Evolutionary conservation across 1,284 basidiomycete genomes (phyloP).

Genomic region (Hypsizygus ulmarius): DNA sequence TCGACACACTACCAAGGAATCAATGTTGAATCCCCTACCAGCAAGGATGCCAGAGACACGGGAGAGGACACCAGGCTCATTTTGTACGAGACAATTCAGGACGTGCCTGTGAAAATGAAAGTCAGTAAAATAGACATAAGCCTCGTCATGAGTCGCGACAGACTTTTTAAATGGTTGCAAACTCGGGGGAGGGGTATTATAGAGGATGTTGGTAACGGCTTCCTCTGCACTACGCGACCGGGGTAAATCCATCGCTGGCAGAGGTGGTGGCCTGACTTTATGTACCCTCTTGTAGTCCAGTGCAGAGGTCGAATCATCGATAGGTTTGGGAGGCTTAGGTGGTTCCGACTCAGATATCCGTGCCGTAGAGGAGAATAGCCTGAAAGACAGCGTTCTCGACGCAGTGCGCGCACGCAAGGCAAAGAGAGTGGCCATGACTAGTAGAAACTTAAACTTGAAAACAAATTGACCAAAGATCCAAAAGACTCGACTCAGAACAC

Average conservation of each 20-base stretch:
- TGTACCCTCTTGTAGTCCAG: conserved; percentile 89
- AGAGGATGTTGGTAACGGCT: conserved; percentile 92
- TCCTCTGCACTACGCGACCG: conserved; percentile 84
- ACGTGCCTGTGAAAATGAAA: conserved; percentile 65
- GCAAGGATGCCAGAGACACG: conserved; percentile 97
- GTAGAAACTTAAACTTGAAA: not conserved
- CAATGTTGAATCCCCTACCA: conserved; percentile 97
- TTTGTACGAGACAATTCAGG: conserved; percentile 98
- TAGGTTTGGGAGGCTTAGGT: conserved; percentile 66
- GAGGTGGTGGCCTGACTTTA: conserved; percentile 69
- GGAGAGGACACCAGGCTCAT: conserved; percentile 98
- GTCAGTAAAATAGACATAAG: conserved; percentile 5
- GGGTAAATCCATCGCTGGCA: conserved; percentile 74
- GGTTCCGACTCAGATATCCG: conserved; percentile 40
- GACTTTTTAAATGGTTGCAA: conserved; percentile 94
- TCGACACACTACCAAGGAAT: conserved; percentile 97
- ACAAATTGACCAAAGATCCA: not conserved
- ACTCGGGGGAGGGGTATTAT: conserved; percentile 94
- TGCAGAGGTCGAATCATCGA: conserved; percentile 91
- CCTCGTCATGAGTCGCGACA: conserved; percentile 24
- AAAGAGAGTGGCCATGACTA: conserved; percentile 17
- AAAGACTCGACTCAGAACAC: conserved; percentile 11
- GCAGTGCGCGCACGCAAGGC: conserved; percentile 19
- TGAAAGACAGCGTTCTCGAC: conserved; percentile 25
- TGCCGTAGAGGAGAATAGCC: conserved; percentile 37